phyloP scores from a whole-genome alignment of 2,329 filamentous ascomycete genomes.

The Arthrobotrys musiformis region DNA sequence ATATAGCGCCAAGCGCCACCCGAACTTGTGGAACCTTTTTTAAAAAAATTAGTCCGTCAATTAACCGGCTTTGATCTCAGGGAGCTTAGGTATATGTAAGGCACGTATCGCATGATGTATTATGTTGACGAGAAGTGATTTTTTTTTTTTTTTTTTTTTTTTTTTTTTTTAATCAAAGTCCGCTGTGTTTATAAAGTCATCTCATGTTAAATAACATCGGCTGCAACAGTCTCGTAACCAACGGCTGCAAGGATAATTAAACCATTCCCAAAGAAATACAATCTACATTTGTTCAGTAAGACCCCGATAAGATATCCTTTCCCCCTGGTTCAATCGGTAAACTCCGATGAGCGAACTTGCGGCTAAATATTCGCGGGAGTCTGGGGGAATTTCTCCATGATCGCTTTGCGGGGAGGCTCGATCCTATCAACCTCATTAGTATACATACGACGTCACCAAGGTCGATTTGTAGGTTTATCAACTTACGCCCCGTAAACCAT shows the following conservation, averaged over 20 bases:
- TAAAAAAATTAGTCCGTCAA: background rate
- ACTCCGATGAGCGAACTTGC: background rate
- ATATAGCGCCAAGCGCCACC: background rate
- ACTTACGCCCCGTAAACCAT: slow-evolving; percentile 34
- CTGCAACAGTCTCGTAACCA: too few species aligned
- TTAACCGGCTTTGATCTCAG: background rate
- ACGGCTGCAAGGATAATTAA: background rate
- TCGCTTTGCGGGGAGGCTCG: slow-evolving; percentile 15
- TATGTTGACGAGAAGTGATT: too few species aligned
- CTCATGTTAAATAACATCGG: too few species aligned
- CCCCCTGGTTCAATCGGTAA: too few species aligned
- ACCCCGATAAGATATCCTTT: too few species aligned
- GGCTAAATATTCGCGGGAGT: slow-evolving; percentile 33
- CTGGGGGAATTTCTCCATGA: slow-evolving; percentile 43
- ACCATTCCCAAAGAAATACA: background rate
- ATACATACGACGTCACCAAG: background rate
- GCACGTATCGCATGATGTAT: background rate
- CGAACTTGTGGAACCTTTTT: background rate
- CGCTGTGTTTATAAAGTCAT: too few species aligned
- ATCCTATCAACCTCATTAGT: slow-evolving; percentile 2
- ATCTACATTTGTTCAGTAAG: background rate
- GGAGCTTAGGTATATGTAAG: background rate
- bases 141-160: too few species aligned
- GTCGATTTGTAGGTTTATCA: background rate
- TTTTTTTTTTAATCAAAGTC: too few species aligned